Evolutionary conservation across 306 rosid species (phyloP).

Genomic region (Prunus mira): DNA sequence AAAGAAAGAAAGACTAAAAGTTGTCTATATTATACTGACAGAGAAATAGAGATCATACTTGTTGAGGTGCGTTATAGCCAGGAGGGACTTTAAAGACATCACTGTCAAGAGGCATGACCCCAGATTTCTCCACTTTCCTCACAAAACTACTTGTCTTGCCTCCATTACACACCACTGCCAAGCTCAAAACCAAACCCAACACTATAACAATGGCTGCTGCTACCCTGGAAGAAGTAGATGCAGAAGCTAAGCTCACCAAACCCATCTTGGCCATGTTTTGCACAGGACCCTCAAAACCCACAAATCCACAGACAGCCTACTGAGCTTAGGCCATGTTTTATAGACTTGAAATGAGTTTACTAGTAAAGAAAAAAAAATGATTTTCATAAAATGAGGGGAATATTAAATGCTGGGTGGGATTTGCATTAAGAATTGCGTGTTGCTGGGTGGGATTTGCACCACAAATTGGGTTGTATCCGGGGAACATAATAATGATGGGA

Average conservation of each 20-base stretch:
- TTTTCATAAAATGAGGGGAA: constrained; percentile 2
- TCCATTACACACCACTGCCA: constrained; percentile 25
- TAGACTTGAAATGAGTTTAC: no score
- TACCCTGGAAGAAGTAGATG: constrained; percentile 4
- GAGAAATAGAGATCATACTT: constrained; percentile 27
- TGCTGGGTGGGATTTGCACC: not conserved
- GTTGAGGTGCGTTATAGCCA: constrained; percentile 70
- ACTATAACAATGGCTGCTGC: constrained; percentile 7
- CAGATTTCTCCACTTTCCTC: constrained; percentile 44
- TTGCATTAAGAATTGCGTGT: no score
- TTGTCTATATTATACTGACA: no score
- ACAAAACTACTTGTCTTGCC: constrained; percentile 38
- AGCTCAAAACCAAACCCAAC: constrained; percentile 27
- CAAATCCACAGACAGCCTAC: not conserved
- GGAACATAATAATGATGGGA: no score
- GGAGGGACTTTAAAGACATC: constrained; percentile 48
- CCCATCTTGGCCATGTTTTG: constrained; percentile 29
- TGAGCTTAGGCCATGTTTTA: not conserved
- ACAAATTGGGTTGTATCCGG: no score
- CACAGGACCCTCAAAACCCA: not conserved
- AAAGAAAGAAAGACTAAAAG: not conserved
- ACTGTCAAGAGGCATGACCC: constrained; percentile 59
- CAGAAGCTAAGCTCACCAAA: constrained; percentile 19
- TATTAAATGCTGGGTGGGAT: constrained; percentile 16
- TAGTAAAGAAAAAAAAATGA: not conserved